phyloP scores from a whole-genome alignment of 2,329 filamentous ascomycete species.

The Berkeleyomyces basicola region DNA sequence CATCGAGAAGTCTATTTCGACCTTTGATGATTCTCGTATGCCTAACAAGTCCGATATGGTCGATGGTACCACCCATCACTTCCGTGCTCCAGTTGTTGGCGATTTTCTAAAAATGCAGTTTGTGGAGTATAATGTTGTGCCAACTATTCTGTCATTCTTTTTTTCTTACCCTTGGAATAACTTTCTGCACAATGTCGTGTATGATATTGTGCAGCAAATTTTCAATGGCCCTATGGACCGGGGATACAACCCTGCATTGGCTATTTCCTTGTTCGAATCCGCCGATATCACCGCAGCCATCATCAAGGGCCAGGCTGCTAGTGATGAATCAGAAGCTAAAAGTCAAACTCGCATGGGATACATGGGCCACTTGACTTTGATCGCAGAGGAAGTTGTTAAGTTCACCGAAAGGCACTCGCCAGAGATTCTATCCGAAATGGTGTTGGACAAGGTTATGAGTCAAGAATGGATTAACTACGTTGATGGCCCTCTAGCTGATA shows the following conservation, averaged over 20 bases:
- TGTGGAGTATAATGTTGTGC: constrained; percentile 84
- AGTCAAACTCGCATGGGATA: constrained; percentile 88
- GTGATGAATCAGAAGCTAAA: constrained; percentile 68
- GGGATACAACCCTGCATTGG: constrained; percentile 77
- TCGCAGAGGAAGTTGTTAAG: constrained; percentile 96
- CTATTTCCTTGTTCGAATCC: constrained; percentile 82
- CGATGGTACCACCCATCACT: neutral
- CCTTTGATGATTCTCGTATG: constrained; percentile 1
- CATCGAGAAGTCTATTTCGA: neutral
- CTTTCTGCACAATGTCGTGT: constrained; percentile 96
- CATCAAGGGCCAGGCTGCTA: constrained; percentile 73
- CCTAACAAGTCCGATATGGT: neutral
- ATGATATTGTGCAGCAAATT: constrained; percentile 96
- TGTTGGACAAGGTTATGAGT: constrained; percentile 78
- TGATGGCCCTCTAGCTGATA: constrained; percentile 82
- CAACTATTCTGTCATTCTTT: constrained; percentile 95
- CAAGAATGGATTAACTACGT: constrained; percentile 90
- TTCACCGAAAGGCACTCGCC: constrained; percentile 89
- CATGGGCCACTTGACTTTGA: constrained; percentile 94
- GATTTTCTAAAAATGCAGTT: constrained; percentile 94
- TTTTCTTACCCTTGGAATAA: constrained; percentile 99
- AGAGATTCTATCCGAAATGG: constrained; percentile 65
- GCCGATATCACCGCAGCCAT: constrained; percentile 84
- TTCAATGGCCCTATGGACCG: constrained; percentile 98
- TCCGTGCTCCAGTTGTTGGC: constrained; percentile 52